Conservation (phyloP, 495 filamentous ascomycete species). For the Umbilicaria muhlenbergii region DNA sequence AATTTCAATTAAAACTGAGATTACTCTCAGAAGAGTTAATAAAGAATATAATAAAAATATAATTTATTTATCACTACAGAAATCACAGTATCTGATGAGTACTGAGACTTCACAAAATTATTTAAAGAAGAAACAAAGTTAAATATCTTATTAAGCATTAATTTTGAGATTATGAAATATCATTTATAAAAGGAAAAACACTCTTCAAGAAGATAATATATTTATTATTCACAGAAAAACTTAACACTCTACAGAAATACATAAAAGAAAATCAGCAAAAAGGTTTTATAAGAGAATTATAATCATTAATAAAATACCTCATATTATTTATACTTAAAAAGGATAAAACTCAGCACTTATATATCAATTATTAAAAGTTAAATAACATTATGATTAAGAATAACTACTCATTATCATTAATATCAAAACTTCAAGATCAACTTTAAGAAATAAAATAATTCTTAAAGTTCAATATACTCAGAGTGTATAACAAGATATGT, state of each 20-base stretch:
- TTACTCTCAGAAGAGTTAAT: too few relatives aligned
- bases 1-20: too few relatives aligned
- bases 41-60: too few relatives aligned
- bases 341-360: slow-evolving; percentile 10
- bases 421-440: slow-evolving; percentile 9
- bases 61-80: too few relatives aligned
- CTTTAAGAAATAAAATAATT: slow-evolving; percentile 13
- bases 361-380: slow-evolving; percentile 14
- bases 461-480: slow-evolving; percentile 14
- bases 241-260: slow-evolving; percentile 9
- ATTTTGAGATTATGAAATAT: slow-evolving; percentile 3
- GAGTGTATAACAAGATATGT: not conserved
- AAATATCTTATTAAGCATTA: not conserved
- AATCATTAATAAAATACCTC: slow-evolving; percentile 7
- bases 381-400: slow-evolving; percentile 18
- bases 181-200: not conserved
- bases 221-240: slow-evolving; percentile 6
- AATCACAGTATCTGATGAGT: too few relatives aligned
- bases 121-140: too few relatives aligned
- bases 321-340: slow-evolving; percentile 17
- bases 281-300: slow-evolving; percentile 7
- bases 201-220: slow-evolving; percentile 5
- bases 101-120: too few relatives aligned
- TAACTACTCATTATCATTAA: slow-evolving; percentile 12
- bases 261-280: slow-evolving; percentile 9